Percentiles rank a stretch among this genome's conserved stretches.
These are phyloP conservation scores for Capniomyces stellatus DNA, from an alignment of 371 early-diverging fungal genomes.

Conservation along the genomic window DNA sequence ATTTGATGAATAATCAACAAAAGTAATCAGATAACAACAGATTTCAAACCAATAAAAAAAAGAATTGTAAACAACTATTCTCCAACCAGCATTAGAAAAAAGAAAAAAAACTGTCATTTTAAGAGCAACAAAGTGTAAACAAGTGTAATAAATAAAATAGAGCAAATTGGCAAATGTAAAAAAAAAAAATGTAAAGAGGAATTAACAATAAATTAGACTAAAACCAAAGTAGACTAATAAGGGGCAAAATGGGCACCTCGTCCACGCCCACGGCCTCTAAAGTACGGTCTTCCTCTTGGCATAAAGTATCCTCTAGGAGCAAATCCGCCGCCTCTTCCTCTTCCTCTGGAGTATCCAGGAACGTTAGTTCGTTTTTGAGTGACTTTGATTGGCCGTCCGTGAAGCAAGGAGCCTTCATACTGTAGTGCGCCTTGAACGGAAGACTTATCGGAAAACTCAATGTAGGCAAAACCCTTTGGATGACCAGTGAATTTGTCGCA, in stretches of 20 bases:
- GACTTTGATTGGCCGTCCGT: slow-evolving; percentile 74
- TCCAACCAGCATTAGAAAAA: too few relatives aligned
- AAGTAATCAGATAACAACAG: too few relatives aligned
- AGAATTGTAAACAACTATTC: too few relatives aligned
- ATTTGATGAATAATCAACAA: too few relatives aligned
- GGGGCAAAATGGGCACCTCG: slow-evolving; percentile 1
- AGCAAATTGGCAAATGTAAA: too few relatives aligned
- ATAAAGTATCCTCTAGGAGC: background rate
- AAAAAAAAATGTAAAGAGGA: too few relatives aligned
- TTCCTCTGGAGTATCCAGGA: slow-evolving; percentile 61
- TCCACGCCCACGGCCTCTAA: background rate
- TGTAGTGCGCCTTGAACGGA: slow-evolving; percentile 74
- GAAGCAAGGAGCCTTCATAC: slow-evolving; percentile 75
- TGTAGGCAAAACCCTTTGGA: slow-evolving; percentile 96
- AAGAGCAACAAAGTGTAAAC: too few relatives aligned
- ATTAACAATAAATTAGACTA: background rate
- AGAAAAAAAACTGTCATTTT: too few relatives aligned
- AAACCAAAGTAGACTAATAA: background rate
- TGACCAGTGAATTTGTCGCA: slow-evolving; percentile 89
- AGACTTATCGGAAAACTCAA: slow-evolving; percentile 82
- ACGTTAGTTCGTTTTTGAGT: slow-evolving; percentile 89
- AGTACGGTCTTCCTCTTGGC: slow-evolving; percentile 1
- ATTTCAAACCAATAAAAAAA: too few relatives aligned
- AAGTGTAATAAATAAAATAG: too few relatives aligned
- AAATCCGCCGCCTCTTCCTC: slow-evolving; percentile 36